Evolutionary conservation across 192 early-diverging fungal species (phyloP).

Genomic region (Linnemannia schmuckeri): DNA sequence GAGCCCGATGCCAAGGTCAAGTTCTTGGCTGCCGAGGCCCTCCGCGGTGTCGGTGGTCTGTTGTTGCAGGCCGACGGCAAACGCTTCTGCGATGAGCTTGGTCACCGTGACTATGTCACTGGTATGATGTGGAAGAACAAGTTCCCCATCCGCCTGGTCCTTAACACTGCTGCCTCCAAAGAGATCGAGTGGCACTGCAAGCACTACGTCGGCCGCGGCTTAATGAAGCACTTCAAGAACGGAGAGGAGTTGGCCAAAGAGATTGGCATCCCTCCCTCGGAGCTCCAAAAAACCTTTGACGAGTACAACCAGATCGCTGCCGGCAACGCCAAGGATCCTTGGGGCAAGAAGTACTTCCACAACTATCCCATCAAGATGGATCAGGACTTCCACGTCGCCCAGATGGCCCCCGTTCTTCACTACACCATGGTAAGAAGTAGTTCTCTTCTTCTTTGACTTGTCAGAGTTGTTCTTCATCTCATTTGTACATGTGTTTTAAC

Average conservation of each 20-base stretch:
- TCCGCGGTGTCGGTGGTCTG: slow-evolving; percentile 93
- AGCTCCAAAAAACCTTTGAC: slow-evolving; percentile 68
- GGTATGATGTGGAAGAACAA: slow-evolving; percentile 90
- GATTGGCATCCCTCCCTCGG: slow-evolving; percentile 67
- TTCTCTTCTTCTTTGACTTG: slow-evolving; percentile 55
- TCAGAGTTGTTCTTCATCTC: slow-evolving; percentile 48
- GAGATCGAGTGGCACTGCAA: slow-evolving; percentile 96
- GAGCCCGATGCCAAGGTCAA: slow-evolving; percentile 92
- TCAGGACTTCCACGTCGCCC: slow-evolving; percentile 74
- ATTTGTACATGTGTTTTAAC: neutral
- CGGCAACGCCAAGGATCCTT: slow-evolving; percentile 70
- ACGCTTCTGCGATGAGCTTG: slow-evolving; percentile 94
- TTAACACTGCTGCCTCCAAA: slow-evolving; percentile 87
- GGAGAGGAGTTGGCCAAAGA: slow-evolving; percentile 86
- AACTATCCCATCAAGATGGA: slow-evolving; percentile 67
- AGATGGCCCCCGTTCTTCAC: slow-evolving; percentile 86
- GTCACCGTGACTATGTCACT: slow-evolving; percentile 94
- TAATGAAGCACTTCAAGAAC: slow-evolving; percentile 86
- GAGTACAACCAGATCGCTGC: slow-evolving; percentile 72
- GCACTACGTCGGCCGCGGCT: slow-evolving; percentile 90
- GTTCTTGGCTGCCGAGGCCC: slow-evolving; percentile 96
- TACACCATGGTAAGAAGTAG: slow-evolving; percentile 80
- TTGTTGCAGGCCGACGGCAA: slow-evolving; percentile 84
- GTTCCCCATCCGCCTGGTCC: slow-evolving; percentile 85
- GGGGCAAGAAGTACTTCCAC: slow-evolving; percentile 80